Base-by-base conservation (phyloP, 2,329 filamentous ascomycete genomes). In the Trichoderma asperellum region DNA sequence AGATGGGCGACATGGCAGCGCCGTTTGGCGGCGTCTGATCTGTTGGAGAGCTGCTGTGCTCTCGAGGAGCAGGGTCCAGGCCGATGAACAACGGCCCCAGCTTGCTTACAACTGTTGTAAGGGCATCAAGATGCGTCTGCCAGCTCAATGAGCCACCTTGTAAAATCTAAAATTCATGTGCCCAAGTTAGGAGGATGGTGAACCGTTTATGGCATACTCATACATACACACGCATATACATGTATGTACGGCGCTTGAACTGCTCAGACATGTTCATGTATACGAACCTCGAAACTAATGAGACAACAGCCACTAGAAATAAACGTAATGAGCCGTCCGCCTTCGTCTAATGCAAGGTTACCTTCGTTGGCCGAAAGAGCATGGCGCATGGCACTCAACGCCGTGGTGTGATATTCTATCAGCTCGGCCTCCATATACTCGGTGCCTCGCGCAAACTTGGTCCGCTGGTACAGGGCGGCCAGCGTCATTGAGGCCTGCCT, bases 271-370 rank as follows among this genome's bases (percentile, higher is more conserved):
- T 35, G 24, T 16, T 16, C 37, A 34, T 21, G 49, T 8, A 52
- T 67, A 58, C 63, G 55, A 67, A 67, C 63, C 63, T 67, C 63
- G n/a, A 67, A 67, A 24, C 63, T 67, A n/a, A 67, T 67, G 6
- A 67, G 55, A 67, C 63, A 67, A 43, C 63, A 67, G 37, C 63
- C 63, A 55, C 63, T 67, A 5, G 63, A 67, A 2, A 67, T 67
- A 12, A 67, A 67, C 12, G 35, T 67, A 32, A 67, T 58, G 63
- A 67, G 63, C 16, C 24, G 58, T 6, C 57, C 40, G 5, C 63
- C 63, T 2, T 52, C 53, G 14, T 59, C 55, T 12, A 67, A 18
- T 2, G 53, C 63, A 7, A 67, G 63, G 12, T 67, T 40, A 5
- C 40, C 40, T 52, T 67, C 63, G 11, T 49, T 58, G 14, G 40